Percentiles rank a stretch among this genome's conserved stretches.
phyloP scores from a whole-genome alignment of 768 basidiomycete species.

The Fomitopsis serialis region DNA sequence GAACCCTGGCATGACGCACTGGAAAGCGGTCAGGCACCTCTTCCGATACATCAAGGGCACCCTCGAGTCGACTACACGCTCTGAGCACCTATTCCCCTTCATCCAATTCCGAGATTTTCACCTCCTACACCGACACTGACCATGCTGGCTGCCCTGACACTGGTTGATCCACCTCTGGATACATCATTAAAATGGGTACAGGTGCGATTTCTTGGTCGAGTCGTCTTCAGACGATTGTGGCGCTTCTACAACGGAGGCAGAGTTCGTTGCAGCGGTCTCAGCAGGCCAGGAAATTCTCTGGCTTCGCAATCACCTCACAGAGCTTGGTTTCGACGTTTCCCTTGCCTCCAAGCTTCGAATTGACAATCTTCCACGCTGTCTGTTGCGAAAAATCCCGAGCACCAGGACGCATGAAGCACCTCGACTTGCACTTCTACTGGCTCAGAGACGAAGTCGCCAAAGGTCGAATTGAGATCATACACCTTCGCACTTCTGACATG shows the following conservation, averaged over 20 bases:
- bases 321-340: too few species aligned
- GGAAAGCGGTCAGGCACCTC: slow-evolving; percentile 32
- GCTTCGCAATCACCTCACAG: too few species aligned
- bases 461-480: too few species aligned
- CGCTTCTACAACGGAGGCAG: slow-evolving; percentile 36
- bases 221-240: slow-evolving; percentile 33
- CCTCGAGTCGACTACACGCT: slow-evolving; percentile 16
- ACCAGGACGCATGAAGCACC: too few species aligned
- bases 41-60: slow-evolving; percentile 34
- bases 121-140: slow-evolving; percentile 24
- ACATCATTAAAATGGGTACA: slow-evolving; percentile 28
- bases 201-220: slow-evolving; percentile 34
- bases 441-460: too few species aligned
- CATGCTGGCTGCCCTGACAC: slow-evolving; percentile 24
- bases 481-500: too few species aligned
- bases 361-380: too few species aligned
- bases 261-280: slow-evolving; percentile 31
- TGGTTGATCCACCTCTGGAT: slow-evolving; percentile 28
- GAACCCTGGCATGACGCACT: slow-evolving; percentile 26
- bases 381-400: too few species aligned
- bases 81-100: slow-evolving; percentile 14
- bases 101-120: slow-evolving; percentile 2
- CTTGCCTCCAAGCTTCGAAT: too few species aligned
- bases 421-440: too few species aligned
- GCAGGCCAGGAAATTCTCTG: slow-evolving; percentile 28